Evolutionary conservation across 2,329 filamentous ascomycete genomes (phyloP).

Genomic region (Neopestalotiopsis sp.): DNA sequence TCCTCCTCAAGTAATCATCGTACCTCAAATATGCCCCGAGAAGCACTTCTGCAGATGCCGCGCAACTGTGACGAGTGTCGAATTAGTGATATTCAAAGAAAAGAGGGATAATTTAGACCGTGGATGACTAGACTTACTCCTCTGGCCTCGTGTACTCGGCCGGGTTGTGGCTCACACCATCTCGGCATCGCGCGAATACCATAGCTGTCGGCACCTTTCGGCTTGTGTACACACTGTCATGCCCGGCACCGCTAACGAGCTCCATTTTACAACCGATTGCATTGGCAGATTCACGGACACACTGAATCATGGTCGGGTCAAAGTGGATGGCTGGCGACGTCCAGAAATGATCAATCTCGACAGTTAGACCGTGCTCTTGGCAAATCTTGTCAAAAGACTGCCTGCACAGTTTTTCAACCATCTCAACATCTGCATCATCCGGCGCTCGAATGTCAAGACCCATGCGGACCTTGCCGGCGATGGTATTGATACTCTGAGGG

Average conservation of each 20-base stretch:
- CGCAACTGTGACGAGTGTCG: too few species aligned
- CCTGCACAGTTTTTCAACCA: background rate
- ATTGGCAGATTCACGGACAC: background rate
- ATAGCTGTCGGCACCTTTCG: slow-evolving; percentile 67
- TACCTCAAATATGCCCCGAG: too few species aligned
- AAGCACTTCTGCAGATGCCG: too few species aligned
- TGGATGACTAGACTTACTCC: slow-evolving; percentile 37
- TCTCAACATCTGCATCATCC: background rate
- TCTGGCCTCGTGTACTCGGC: slow-evolving; percentile 65
- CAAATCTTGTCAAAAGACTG: background rate
- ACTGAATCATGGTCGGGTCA: background rate
- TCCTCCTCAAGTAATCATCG: too few species aligned
- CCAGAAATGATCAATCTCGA: background rate
- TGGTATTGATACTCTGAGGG: background rate
- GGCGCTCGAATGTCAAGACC: background rate
- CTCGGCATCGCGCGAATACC: slow-evolving; percentile 71
- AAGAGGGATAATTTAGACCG: too few species aligned
- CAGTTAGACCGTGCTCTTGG: background rate
- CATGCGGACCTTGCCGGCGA: background rate
- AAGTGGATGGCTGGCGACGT: background rate
- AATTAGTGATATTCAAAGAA: too few species aligned
- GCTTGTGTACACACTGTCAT: slow-evolving; percentile 63
- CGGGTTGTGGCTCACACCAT: slow-evolving; percentile 69
- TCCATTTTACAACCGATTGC: background rate
- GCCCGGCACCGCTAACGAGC: slow-evolving; percentile 41